phyloP scores from a whole-genome alignment of 2,329 filamentous ascomycete species.

The Calycina herbarum region DNA sequence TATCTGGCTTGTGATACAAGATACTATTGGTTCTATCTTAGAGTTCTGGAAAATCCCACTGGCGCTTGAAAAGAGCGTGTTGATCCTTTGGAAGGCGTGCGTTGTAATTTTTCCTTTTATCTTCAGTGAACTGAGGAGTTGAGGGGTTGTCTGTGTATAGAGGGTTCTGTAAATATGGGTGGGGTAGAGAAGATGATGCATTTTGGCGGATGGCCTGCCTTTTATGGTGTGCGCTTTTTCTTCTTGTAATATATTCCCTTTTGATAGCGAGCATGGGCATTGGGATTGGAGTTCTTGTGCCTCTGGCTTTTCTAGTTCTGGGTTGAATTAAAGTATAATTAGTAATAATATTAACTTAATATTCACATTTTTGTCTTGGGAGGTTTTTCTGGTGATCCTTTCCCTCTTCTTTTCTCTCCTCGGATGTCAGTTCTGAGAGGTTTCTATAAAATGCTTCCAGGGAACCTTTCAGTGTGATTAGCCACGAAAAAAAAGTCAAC shows the following conservation, averaged over 20 bases:
- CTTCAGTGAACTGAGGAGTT: constrained; percentile 59
- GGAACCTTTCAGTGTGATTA: too few species aligned
- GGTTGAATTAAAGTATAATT: neutral
- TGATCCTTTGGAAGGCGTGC: constrained; percentile 78
- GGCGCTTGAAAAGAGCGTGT: constrained; percentile 62
- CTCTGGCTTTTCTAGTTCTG: neutral
- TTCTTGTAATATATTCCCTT: neutral
- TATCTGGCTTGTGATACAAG: constrained; percentile 61
- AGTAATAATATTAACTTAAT: neutral
- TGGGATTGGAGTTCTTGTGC: neutral
- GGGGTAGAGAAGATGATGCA: neutral
- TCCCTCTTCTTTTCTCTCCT: too few species aligned
- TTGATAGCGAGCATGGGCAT: constrained; percentile 5
- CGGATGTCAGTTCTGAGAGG: too few species aligned
- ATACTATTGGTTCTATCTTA: constrained; percentile 51
- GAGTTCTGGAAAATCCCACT: constrained; percentile 60
- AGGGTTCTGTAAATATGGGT: neutral
- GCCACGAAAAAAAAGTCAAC: too few species aligned
- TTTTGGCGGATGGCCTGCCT: neutral
- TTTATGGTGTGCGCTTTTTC: neutral
- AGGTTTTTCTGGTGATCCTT: too few species aligned
- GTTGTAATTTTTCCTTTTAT: constrained; percentile 83
- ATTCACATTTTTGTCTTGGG: too few species aligned
- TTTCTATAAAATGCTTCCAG: too few species aligned
- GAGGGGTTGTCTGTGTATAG: neutral